Conservation (phyloP, 352 stramenopile species). For the Achlya hypogyna region DNA sequence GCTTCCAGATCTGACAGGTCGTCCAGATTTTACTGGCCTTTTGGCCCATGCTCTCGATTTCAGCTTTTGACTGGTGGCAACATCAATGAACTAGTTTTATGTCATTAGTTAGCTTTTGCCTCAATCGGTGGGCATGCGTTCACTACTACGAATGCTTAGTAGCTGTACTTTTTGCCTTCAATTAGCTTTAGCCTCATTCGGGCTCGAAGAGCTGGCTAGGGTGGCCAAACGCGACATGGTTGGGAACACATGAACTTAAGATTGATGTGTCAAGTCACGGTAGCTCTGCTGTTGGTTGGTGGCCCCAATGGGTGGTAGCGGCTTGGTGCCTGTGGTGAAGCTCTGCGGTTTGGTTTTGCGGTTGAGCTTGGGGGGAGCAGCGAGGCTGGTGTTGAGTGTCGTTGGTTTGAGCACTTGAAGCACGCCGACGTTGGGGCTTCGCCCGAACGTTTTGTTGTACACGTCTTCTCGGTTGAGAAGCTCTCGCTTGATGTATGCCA, state of each 20-base stretch:
- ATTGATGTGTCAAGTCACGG: not conserved
- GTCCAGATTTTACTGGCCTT: too few relatives aligned
- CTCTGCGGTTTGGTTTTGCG: constrained; percentile 32
- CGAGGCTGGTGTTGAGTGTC: constrained; percentile 17
- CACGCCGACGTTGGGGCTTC: constrained; percentile 78
- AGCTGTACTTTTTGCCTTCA: too few relatives aligned
- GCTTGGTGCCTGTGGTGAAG: not conserved
- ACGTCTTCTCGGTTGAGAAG: constrained; percentile 89
- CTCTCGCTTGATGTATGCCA: constrained; percentile 90
- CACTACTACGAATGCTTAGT: too few relatives aligned
- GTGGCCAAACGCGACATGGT: not conserved
- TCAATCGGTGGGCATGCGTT: too few relatives aligned
- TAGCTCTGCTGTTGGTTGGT: constrained; percentile 14
- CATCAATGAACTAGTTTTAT: too few relatives aligned
- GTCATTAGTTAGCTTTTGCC: too few relatives aligned
- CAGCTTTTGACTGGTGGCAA: too few relatives aligned
- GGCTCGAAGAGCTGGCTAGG: too few relatives aligned
- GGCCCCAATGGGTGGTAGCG: constrained; percentile 8
- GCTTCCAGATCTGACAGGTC: too few relatives aligned
- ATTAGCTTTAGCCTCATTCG: too few relatives aligned
- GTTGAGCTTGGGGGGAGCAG: constrained; percentile 26
- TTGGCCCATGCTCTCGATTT: too few relatives aligned
- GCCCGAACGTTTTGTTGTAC: constrained; percentile 90
- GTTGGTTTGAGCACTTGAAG: constrained; percentile 78
- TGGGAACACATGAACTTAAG: not conserved